These are phyloP conservation scores for Ceratopteris richardii DNA, from an alignment of 75 land plant species.

Conservation along the genomic window DNA sequence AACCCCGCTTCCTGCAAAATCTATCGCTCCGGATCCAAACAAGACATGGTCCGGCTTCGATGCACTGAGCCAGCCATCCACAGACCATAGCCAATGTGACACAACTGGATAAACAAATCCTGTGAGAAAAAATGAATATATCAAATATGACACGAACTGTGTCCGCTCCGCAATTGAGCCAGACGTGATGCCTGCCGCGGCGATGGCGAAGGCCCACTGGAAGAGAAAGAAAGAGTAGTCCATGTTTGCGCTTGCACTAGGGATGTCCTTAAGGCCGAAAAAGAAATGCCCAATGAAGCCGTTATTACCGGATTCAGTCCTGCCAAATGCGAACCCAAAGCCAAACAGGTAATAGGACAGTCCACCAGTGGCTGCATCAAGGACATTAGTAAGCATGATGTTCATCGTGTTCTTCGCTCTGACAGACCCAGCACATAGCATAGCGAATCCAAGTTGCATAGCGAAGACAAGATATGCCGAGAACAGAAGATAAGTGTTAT, in stretches of 20 bases:
- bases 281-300: too few relatives aligned
- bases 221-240: conserved; percentile 43
- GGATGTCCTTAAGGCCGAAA: conserved; percentile 24
- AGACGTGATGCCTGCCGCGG: conserved; percentile 61
- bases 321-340: conserved; percentile 61
- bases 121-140: conserved; percentile 53
- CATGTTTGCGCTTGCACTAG: conserved; percentile 31
- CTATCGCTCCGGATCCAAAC: conserved; percentile 42
- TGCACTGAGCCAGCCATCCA: conserved; percentile 43
- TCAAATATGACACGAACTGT: conserved; percentile 61
- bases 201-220: conserved; percentile 77
- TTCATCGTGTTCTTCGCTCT: conserved; percentile 78
- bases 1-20: too few relatives aligned
- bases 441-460: conserved; percentile 83
- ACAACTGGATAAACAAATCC: conserved; percentile 73
- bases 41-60: conserved; percentile 19
- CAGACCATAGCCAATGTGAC: conserved; percentile 52
- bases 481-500: conserved; percentile 67
- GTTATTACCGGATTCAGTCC: conserved; percentile 35
- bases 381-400: conserved; percentile 75
- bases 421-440: conserved; percentile 71
- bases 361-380: conserved; percentile 67
- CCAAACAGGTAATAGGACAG: conserved; percentile 59
- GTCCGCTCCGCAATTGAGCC: conserved; percentile 72
- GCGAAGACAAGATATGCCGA: conserved; percentile 75